Percentiles rank a stretch among this genome's conserved stretches.
phyloP scores from a whole-genome alignment of 73 alveolate genomes.

The Breviolum minutum region DNA sequence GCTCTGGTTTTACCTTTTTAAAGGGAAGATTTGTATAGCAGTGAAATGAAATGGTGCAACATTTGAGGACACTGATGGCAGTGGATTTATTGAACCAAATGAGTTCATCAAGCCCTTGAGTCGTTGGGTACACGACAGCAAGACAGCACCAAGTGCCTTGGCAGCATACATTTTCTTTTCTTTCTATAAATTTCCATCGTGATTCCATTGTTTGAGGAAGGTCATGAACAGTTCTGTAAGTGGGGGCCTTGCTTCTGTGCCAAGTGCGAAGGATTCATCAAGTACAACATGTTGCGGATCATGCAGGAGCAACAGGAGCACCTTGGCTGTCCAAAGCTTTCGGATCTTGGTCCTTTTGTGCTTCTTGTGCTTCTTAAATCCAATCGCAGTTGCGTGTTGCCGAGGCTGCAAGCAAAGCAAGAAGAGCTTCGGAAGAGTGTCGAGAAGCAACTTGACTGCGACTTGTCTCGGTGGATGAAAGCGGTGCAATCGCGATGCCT shows the following conservation, averaged over 20 bases:
- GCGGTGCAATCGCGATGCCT: not conserved
- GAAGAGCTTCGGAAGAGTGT: not conserved
- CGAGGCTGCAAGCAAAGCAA: not conserved
- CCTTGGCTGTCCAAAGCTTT: not conserved
- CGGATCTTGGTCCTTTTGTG: not conserved
- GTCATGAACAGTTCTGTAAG: not conserved
- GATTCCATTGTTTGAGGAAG: not conserved
- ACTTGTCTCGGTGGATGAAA: not conserved
- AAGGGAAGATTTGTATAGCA: too few species aligned
- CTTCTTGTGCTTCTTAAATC: too few species aligned
- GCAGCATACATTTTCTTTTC: not conserved
- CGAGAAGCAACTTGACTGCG: not conserved
- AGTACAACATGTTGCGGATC: constrained; percentile 81
- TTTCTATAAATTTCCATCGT: not conserved
- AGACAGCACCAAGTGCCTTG: constrained; percentile 42
- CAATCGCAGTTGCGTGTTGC: not conserved
- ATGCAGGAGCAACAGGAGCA: constrained; percentile 28
- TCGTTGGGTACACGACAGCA: constrained; percentile 66
- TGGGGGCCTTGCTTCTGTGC: too few species aligned
- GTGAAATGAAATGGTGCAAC: too few species aligned
- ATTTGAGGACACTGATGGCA: constrained; percentile 34
- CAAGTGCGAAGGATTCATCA: constrained; percentile 54
- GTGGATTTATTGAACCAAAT: constrained; percentile 13
- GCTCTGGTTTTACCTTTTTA: too few species aligned
- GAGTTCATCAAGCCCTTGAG: constrained; percentile 43